These are phyloP conservation scores for Evansstolkia leycettana DNA, from an alignment of 495 filamentous ascomycete genomes.

Conservation along the genomic window DNA sequence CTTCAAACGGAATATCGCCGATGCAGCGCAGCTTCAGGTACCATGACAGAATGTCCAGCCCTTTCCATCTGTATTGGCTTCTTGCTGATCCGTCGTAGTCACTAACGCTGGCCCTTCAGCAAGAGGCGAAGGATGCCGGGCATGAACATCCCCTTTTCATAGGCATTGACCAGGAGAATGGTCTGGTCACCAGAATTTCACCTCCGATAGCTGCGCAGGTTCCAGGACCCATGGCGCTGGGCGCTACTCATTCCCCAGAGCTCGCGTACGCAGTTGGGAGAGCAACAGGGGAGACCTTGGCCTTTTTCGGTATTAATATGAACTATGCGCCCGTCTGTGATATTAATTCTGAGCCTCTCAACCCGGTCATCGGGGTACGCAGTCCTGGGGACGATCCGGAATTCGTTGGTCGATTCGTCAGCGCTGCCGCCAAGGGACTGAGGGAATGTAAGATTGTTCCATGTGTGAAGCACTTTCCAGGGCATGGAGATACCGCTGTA, in stretches of 20 bases:
- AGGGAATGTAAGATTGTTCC: constrained; percentile 26
- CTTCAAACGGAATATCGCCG: constrained; percentile 32
- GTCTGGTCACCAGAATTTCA: constrained; percentile 29
- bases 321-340: constrained; percentile 33
- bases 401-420: constrained; percentile 25
- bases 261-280: constrained; percentile 24
- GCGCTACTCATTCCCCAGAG: constrained; percentile 25
- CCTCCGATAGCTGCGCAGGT: constrained; percentile 31
- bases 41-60: no score
- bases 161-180: constrained; percentile 34
- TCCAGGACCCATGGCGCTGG: constrained; percentile 29
- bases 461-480: constrained; percentile 32
- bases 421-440: constrained; percentile 22
- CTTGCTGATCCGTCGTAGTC: constrained; percentile 9
- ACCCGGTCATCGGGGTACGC: constrained; percentile 31
- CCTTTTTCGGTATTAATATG: constrained; percentile 31
- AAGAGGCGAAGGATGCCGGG: constrained; percentile 25
- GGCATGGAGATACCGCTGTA: constrained; percentile 30
- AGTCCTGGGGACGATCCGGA: constrained; percentile 30
- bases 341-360: constrained; percentile 31
- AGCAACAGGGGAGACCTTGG: constrained; percentile 22
- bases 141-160: constrained; percentile 30
- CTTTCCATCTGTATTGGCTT: no score
- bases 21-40: constrained; percentile 29
- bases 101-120: constrained; percentile 24